Evolutionary conservation across 352 stramenopile species (phyloP).

Genomic region (Phytophthora brassicae): DNA sequence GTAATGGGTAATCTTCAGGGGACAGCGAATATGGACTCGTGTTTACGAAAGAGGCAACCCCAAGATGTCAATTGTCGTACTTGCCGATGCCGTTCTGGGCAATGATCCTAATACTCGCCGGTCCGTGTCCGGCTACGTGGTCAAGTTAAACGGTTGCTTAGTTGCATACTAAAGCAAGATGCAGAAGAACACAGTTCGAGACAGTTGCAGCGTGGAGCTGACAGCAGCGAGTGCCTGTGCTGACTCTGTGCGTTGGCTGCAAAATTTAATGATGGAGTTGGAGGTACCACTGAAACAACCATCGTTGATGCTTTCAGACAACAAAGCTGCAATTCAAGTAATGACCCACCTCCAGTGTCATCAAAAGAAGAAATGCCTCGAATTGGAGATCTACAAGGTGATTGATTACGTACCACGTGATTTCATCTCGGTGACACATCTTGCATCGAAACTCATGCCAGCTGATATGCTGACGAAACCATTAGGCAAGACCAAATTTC

Average conservation of each 20-base stretch:
- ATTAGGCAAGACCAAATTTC: no score
- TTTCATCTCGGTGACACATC: no score
- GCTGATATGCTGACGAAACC: no score
- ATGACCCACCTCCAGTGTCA: not conserved
- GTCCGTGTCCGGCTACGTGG: conserved; percentile 6
- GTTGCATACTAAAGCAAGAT: conserved; percentile 11
- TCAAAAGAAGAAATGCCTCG: conserved; percentile 2
- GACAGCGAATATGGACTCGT: not conserved
- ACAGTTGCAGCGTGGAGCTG: conserved; percentile 8
- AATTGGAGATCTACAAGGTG: conserved; percentile 5
- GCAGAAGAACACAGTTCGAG: not conserved
- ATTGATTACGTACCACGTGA: no score
- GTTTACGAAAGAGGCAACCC: not conserved
- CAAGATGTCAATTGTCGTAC: not conserved
- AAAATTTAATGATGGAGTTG: conserved; percentile 11
- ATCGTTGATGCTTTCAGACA: not conserved
- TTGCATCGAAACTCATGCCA: no score
- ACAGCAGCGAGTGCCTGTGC: conserved; percentile 9
- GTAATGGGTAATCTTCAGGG: conserved; percentile 7
- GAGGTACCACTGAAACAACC: not conserved
- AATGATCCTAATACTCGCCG: conserved; percentile 2
- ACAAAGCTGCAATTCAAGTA: conserved; percentile 2
- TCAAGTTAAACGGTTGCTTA: not conserved
- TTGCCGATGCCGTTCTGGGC: not conserved
- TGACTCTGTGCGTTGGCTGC: not conserved